These are phyloP conservation scores for Favolaschia claudopus DNA, from an alignment of 768 basidiomycete genomes.

Conservation along the genomic window DNA sequence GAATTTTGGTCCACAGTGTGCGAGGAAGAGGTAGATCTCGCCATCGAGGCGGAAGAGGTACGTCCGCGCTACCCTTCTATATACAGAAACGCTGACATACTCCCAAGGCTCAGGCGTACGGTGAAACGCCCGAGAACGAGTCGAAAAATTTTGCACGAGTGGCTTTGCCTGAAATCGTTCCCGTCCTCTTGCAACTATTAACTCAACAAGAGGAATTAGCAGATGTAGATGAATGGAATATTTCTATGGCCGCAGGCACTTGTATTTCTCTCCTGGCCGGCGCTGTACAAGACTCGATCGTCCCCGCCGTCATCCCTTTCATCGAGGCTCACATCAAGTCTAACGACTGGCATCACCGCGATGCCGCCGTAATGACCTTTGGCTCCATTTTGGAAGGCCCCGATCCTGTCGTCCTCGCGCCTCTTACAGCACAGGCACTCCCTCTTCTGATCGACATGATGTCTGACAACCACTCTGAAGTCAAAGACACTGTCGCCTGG, in stretches of 20 bases:
- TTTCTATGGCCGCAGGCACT: slow-evolving; percentile 95
- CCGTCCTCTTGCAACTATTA: slow-evolving; percentile 87
- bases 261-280: slow-evolving; percentile 89
- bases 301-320: slow-evolving; percentile 94
- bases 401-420: slow-evolving; percentile 84
- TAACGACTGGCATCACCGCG: slow-evolving; percentile 93
- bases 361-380: slow-evolving; percentile 98
- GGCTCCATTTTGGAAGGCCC: slow-evolving; percentile 98
- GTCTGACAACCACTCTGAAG: slow-evolving; percentile 82
- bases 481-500: slow-evolving; percentile 98
- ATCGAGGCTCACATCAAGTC: slow-evolving; percentile 95
- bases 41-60: slow-evolving; percentile 91
- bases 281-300: slow-evolving; percentile 90
- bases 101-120: slow-evolving; percentile 84
- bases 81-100: slow-evolving; percentile 9
- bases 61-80: slow-evolving; percentile 21
- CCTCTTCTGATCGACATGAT: slow-evolving; percentile 97
- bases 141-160: slow-evolving; percentile 93
- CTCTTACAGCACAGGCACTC: slow-evolving; percentile 92
- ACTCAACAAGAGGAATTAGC: slow-evolving; percentile 96
- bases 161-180: slow-evolving; percentile 93
- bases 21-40: slow-evolving; percentile 94
- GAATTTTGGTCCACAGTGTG: slow-evolving; percentile 99
- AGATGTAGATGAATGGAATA: slow-evolving; percentile 98
- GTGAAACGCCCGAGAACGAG: slow-evolving; percentile 84